phyloP scores from a whole-genome alignment of 1,139 yeast genomes.

The Taiozyma sp. region DNA sequence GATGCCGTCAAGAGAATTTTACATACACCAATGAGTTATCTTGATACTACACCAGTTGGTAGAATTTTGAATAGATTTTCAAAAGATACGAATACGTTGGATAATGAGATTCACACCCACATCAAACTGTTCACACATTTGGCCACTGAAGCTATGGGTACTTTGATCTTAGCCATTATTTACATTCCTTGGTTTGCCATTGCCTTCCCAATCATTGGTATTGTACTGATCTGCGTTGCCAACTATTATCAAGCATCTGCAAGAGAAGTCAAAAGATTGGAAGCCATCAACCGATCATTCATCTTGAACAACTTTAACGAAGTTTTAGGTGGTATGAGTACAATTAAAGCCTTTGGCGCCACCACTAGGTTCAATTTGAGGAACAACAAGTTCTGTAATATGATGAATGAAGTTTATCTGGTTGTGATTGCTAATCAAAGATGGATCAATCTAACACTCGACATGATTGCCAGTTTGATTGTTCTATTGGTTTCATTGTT shows the following conservation, averaged over 20 bases:
- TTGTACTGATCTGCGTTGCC: constrained; percentile 36
- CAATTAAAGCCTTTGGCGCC: constrained; percentile 45
- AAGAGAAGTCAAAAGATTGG: constrained; percentile 58
- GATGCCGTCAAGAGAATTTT: constrained; percentile 54
- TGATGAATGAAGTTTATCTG: constrained; percentile 53
- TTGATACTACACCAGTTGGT: constrained; percentile 66
- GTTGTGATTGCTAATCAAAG: constrained; percentile 50
- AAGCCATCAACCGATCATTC: constrained; percentile 54
- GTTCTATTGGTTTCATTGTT: constrained; percentile 46
- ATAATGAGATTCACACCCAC: constrained; percentile 65
- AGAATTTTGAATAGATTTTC: constrained; percentile 69
- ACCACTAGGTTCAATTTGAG: constrained; percentile 35
- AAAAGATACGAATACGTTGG: constrained; percentile 79
- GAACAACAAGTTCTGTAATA: constrained; percentile 37
- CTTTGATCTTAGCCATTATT: constrained; percentile 54
- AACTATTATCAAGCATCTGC: constrained; percentile 53
- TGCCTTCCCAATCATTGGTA: constrained; percentile 47
- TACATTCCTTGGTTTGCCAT: constrained; percentile 66
- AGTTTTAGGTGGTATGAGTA: constrained; percentile 47
- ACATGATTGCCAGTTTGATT: constrained; percentile 33
- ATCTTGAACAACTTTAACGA: constrained; percentile 62
- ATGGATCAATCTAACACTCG: constrained; percentile 53
- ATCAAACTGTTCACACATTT: constrained; percentile 46
- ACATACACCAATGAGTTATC: constrained; percentile 65
- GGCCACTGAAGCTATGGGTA: constrained; percentile 52